These are phyloP conservation scores for Ceratobasidium sp. DNA, from an alignment of 1,284 basidiomycete genomes.

Conservation along the genomic window DNA sequence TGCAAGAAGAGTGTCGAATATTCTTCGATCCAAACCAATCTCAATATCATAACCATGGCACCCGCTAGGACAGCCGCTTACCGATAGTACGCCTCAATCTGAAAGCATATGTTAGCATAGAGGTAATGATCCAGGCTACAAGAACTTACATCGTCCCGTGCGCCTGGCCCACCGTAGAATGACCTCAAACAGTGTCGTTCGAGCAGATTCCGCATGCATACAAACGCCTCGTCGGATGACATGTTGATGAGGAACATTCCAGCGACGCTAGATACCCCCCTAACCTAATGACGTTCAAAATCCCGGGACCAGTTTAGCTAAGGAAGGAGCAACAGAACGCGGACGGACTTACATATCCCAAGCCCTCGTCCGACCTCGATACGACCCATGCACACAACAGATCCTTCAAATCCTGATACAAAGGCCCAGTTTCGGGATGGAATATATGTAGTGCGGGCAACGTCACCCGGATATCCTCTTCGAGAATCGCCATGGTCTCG, in stretches of 20 bases:
- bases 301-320: no score
- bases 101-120: conserved; percentile 45
- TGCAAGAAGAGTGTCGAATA: conserved; percentile 90
- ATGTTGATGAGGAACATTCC: conserved; percentile 92
- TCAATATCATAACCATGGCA: neutral
- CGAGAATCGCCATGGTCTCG: conserved; percentile 72
- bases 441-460: conserved; percentile 92
- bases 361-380: conserved; percentile 84
- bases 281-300: conserved; percentile 29
- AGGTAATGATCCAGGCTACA: neutral
- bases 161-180: conserved; percentile 76
- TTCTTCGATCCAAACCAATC: conserved; percentile 58
- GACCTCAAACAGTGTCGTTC: conserved; percentile 85
- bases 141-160: conserved; percentile 79
- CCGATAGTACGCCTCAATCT: conserved; percentile 77
- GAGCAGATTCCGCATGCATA: conserved; percentile 87
- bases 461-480: conserved; percentile 80
- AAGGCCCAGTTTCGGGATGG: conserved; percentile 74
- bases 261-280: conserved; percentile 60
- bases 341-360: conserved; percentile 70
- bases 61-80: conserved; percentile 57
- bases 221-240: conserved; percentile 78
- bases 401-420: conserved; percentile 87
- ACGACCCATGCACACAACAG: conserved; percentile 92
- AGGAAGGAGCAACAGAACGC: neutral